Conservation (phyloP, 1,284 basidiomycete species). For the Pseudozyma sp. region DNA sequence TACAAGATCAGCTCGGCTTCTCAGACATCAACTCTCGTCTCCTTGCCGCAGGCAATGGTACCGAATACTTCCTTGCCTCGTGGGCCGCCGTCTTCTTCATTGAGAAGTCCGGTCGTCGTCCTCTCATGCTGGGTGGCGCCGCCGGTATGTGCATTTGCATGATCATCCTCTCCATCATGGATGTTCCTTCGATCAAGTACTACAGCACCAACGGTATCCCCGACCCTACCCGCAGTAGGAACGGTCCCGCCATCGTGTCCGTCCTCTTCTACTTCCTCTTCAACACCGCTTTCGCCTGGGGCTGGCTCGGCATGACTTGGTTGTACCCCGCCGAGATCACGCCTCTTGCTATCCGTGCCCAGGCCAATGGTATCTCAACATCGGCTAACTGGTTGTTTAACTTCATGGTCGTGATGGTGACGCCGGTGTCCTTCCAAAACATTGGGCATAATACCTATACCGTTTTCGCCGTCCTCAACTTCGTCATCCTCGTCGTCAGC, state of each 20-base stretch:
- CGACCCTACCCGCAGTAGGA: too few species aligned
- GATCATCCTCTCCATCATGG: constrained; percentile 54
- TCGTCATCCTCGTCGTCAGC: constrained; percentile 45
- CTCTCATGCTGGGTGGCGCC: constrained; percentile 63
- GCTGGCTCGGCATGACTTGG: constrained; percentile 68
- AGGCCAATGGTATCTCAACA: constrained; percentile 64
- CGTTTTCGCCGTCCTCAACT: constrained; percentile 57
- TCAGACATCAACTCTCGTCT: constrained; percentile 58
- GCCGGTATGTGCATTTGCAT: constrained; percentile 61
- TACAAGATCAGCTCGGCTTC: constrained; percentile 61
- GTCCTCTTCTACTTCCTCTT: constrained; percentile 65
- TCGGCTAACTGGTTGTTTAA: constrained; percentile 66
- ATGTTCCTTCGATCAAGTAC: constrained; percentile 27
- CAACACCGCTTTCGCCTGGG: constrained; percentile 66
- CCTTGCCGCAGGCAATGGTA: constrained; percentile 65
- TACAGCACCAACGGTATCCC: neutral
- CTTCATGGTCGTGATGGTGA: constrained; percentile 63
- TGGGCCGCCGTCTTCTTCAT: constrained; percentile 64
- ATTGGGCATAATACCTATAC: constrained; percentile 55
- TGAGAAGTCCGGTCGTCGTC: constrained; percentile 63
- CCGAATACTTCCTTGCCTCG: constrained; percentile 67
- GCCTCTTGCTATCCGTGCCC: constrained; percentile 60
- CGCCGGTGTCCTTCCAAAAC: constrained; percentile 33
- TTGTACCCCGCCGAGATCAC: constrained; percentile 68
- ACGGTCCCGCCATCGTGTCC: constrained; percentile 48